Evolutionary conservation across 352 stramenopile genomes (phyloP), one percentile per base, ranked within the genome.

Genomic region (Globisporangium viniferum): DNA sequence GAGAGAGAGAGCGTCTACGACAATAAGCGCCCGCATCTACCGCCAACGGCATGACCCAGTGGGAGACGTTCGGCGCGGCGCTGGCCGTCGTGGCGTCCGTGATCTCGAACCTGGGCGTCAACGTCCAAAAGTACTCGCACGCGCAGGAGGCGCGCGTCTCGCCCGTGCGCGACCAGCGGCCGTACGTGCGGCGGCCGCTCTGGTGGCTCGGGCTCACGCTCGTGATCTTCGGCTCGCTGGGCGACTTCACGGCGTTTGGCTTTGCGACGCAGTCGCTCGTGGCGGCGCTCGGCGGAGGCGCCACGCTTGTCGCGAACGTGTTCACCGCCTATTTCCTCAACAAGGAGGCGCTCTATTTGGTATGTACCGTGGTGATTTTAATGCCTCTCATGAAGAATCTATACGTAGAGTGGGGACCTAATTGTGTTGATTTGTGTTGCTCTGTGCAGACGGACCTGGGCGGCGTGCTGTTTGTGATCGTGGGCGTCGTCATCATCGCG

Each of bases 201-300:
- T 97, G 91, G 91, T 94, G 88, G 85, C 7, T 97, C 46, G 91
- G 91, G 0, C 72, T 97, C 7, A 68, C 78, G 15, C 78, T 96
- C 48, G 87, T 97, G 22, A 72, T 91, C 14, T 57, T 95, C 15
- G 91, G 91, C 46, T 95, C 86, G 51, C 58, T 97, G 54, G 89
- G 89, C 31, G 91, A 97, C 75, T 97, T 97, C 66, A 82, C 82
- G 29, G 90, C 91, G 9, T 95, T 97, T 64, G 90, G 89, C 3
- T 97, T 97, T 62, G 91, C 91, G 1, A 92, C 91, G 39, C 91
- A 97, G 73, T 93, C 86, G 59, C 84, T 97, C 27, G 90, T 97
- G 22, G 90, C 90, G 0, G 89, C 90, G 24, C 74, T 97, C 24
- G 91, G 91, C 15, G 89, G 89, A 20, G 89, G 90, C 9, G 84